A percentile compares a stretch with the other conserved stretches of the same genome.
Conservation (phyloP, 257 asterid species). For the Ballota nigra region DNA sequence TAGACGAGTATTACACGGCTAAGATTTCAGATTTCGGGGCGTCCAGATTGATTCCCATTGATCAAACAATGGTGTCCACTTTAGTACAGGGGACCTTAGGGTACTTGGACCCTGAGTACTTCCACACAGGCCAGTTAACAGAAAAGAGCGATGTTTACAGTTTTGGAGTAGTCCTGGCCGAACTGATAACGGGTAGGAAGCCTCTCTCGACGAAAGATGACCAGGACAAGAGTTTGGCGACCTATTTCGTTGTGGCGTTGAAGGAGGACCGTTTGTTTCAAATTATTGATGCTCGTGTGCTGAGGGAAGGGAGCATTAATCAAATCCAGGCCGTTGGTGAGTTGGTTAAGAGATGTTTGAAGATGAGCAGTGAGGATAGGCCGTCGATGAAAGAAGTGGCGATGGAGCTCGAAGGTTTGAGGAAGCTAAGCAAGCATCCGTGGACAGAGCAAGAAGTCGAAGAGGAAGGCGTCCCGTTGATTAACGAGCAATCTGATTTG, state of each 20-base stretch:
- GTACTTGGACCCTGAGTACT: constrained; percentile 61
- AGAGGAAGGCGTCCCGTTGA: constrained; percentile 24
- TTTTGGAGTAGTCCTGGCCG: constrained; percentile 56
- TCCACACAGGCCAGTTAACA: constrained; percentile 43
- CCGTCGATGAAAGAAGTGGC: constrained; percentile 70
- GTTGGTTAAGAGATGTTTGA: constrained; percentile 35
- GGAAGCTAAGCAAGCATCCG: constrained; percentile 50
- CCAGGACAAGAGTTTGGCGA: constrained; percentile 29
- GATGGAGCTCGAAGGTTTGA: constrained; percentile 55
- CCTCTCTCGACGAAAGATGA: constrained; percentile 26
- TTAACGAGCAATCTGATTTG: constrained; percentile 28
- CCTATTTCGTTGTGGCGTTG: constrained; percentile 23
- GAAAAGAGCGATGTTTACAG: constrained; percentile 66
- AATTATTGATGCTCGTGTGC: constrained; percentile 34
- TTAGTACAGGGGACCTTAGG: constrained; percentile 62
- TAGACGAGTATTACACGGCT: constrained; percentile 38
- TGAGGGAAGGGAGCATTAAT: constrained; percentile 36
- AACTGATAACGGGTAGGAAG: constrained; percentile 52
- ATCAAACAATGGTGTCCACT: constrained; percentile 52
- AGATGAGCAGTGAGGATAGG: constrained; percentile 31
- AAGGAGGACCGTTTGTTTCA: constrained; percentile 33
- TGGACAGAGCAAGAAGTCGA: constrained; percentile 36
- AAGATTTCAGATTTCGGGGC: constrained; percentile 66
- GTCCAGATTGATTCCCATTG: constrained; percentile 48
- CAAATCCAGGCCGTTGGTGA: constrained; percentile 29